Evolutionary conservation across 225 moss, liverwort and hornwort genomes (phyloP).

Genomic region (Lunularia cruciata): DNA sequence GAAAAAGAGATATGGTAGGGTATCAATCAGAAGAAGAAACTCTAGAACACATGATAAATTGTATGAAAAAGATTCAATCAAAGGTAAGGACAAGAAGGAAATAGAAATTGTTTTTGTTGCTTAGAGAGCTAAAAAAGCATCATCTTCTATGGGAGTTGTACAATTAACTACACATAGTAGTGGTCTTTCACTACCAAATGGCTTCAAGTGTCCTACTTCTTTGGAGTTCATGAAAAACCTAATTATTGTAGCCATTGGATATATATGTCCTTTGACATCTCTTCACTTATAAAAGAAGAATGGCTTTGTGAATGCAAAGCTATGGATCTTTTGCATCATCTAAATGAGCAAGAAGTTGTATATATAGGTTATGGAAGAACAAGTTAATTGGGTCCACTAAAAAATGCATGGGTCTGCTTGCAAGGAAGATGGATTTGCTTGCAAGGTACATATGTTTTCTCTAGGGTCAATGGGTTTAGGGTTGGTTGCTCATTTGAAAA

Average conservation of each 20-base stretch:
- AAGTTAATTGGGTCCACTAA: constrained; percentile 18
- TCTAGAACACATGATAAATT: constrained; percentile 31
- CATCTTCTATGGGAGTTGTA: constrained; percentile 36
- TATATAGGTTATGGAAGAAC: constrained; percentile 25
- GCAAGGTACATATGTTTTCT: no score
- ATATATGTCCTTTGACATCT: constrained; percentile 30
- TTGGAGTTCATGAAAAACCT: constrained; percentile 70
- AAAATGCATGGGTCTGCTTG: no score
- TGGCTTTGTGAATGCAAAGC: no score
- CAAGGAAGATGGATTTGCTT: no score
- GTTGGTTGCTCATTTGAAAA: no score
- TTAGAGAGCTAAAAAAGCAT: constrained; percentile 26
- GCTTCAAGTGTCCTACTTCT: constrained; percentile 67
- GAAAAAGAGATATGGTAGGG: constrained; percentile 12
- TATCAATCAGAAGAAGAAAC: constrained; percentile 20
- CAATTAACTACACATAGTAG: constrained; percentile 22
- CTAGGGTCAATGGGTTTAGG: no score
- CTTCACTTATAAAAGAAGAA: no score
- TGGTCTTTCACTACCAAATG: constrained; percentile 45
- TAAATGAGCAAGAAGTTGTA: constrained; percentile 33
- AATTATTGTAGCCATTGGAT: constrained; percentile 65
- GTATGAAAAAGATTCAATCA: constrained; percentile 32
- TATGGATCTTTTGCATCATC: constrained; percentile 18
- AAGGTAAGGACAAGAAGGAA: constrained; percentile 26
- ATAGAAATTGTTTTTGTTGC: constrained; percentile 26